Evolutionary conservation across 2,329 filamentous ascomycete genomes (phyloP).

Genomic region (Tolypocladium album): DNA sequence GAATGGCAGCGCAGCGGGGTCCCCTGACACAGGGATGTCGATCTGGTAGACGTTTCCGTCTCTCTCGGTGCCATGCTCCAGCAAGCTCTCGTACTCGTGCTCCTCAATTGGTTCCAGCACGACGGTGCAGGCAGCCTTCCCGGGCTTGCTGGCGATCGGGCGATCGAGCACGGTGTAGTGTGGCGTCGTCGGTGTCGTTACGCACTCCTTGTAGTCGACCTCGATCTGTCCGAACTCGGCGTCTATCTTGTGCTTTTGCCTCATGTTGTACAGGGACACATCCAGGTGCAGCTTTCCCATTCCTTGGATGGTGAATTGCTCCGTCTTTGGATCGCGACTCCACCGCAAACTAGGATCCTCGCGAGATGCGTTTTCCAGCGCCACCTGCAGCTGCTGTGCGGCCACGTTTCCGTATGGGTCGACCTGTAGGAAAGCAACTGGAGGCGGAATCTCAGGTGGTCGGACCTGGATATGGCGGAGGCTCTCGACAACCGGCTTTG

Average conservation of each 20-base stretch:
- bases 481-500: constrained; percentile 52
- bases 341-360: constrained; percentile 91
- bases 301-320: constrained; percentile 84
- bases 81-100: constrained; percentile 23
- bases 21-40: constrained; percentile 39
- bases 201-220: constrained; percentile 86
- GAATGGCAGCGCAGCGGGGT: constrained; percentile 35
- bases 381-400: constrained; percentile 68
- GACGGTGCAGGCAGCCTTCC: constrained; percentile 66
- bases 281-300: constrained; percentile 97
- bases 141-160: constrained; percentile 67
- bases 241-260: constrained; percentile 82
- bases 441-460: constrained; percentile 80
- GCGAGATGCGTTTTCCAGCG: constrained; percentile 66
- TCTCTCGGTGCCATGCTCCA: constrained; percentile 34
- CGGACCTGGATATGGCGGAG: constrained; percentile 71
- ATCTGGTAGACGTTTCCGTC: constrained; percentile 62
- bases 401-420: constrained; percentile 70
- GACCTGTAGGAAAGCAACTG: constrained; percentile 93
- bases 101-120: constrained; percentile 50
- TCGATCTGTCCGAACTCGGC: constrained; percentile 83
- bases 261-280: constrained; percentile 77
- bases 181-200: constrained; percentile 45
- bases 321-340: constrained; percentile 76
- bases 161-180: constrained; percentile 62